Evolutionary conservation across 805 yeast species (phyloP), one percentile per base, ranked within the genome.

Genomic region (Yarrowia hollandica): DNA sequence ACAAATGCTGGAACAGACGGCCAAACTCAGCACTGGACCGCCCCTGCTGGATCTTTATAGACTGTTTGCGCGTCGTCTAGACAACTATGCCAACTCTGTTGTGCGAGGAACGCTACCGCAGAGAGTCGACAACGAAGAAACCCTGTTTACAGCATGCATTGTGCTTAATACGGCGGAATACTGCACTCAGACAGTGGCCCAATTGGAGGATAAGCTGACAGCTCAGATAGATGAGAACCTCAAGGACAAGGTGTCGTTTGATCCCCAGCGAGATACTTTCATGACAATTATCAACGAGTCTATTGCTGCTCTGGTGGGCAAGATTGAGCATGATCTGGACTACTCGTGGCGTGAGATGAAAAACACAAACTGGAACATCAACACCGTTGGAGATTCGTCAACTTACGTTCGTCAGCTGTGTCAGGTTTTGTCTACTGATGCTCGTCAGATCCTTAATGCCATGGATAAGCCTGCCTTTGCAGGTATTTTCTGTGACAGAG

Each of bases 131-230:
- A 34, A 58, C 14, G 72, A 69, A 11, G 92, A 87, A 64, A 84
- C 88, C 0, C 73, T 88, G 16, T 79, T 78, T 41, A 81, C 86
- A 61, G 77, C 88, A 1, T 84, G 94, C 25, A 74, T 89, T 68
- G 79, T 90, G 9, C 73, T 92, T 31, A 89, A 90, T 65, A 92
- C 99, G 0, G 90, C 96, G 0, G 96, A 92, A 68, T 94, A 91
- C 69, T 85, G 96, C 61, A 81, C 88, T 15, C 77, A 82, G 10
- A 94, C 96, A 2, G 81, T 85, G 1, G 79, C 78, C 11, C 97
- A 94, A 68, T 73, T 94, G 42, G 90, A 84, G 64, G 87, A 85
- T 22, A 82, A 82, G 64, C 71, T 82, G 14, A 61, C 69, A 68
- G 75, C 75, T 44, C 65, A 78, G 70, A 72, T 79, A 30, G 68